Evolutionary conservation across 2,329 filamentous ascomycete species (phyloP).

Genomic region (Fusarium sp.): DNA sequence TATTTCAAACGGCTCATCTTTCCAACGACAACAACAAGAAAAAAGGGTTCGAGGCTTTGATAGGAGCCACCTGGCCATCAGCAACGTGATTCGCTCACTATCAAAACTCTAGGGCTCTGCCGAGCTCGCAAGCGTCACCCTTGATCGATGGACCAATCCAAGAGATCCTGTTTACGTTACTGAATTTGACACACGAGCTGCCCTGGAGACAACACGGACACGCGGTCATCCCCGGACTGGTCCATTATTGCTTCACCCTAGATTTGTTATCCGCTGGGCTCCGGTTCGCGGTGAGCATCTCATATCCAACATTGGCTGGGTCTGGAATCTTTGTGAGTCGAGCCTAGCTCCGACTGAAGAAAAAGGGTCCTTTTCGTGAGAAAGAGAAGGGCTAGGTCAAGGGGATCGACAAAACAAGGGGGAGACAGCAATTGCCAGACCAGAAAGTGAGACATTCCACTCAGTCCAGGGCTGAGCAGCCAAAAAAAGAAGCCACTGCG

Average conservation of each 20-base stretch:
- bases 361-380: constrained; percentile 23
- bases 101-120: constrained; percentile 24
- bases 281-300: constrained; percentile 34
- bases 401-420: constrained; percentile 6
- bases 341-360: constrained; percentile 18
- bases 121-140: constrained; percentile 29
- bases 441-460: constrained; percentile 15
- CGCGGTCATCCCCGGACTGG: constrained; percentile 40
- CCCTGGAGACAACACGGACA: constrained; percentile 37
- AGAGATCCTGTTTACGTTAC: constrained; percentile 43
- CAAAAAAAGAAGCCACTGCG: constrained; percentile 19
- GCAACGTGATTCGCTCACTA: constrained; percentile 36
- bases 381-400: constrained; percentile 1
- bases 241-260: constrained; percentile 30
- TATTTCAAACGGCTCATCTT: constrained; percentile 18
- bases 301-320: constrained; percentile 38
- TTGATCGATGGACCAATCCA: constrained; percentile 42
- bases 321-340: constrained; percentile 29
- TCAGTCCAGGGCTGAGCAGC: constrained; percentile 18
- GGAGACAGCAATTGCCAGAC: constrained; percentile 3
- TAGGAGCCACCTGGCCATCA: constrained; percentile 24
- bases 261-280: constrained; percentile 14
- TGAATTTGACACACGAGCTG: constrained; percentile 34
- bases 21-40: background rate
- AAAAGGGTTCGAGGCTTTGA: constrained; percentile 20